phyloP scores from a whole-genome alignment of 352 stramenopile genomes.

The Phytophthora gonapodyides region DNA sequence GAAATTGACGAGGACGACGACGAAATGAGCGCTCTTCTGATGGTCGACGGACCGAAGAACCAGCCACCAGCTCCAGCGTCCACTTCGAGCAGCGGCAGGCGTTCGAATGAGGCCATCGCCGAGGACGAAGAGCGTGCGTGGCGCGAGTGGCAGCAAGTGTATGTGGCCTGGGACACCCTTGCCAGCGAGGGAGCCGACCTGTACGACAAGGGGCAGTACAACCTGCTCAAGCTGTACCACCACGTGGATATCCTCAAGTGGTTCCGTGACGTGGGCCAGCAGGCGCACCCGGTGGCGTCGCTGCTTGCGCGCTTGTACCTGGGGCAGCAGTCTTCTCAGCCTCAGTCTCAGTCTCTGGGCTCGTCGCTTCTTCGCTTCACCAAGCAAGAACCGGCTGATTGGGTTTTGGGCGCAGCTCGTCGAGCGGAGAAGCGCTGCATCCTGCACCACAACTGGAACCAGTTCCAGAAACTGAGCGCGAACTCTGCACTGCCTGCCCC shows the following conservation, averaged over 20 bases:
- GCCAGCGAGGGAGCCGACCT: slow-evolving; percentile 32
- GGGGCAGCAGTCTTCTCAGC: slow-evolving; percentile 19
- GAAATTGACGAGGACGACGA: slow-evolving; percentile 35
- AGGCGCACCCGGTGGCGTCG: slow-evolving; percentile 33
- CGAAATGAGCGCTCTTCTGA: slow-evolving; percentile 40
- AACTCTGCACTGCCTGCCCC: background rate
- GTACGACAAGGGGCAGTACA: slow-evolving; percentile 50
- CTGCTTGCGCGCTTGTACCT: slow-evolving; percentile 44
- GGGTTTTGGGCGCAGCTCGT: slow-evolving; percentile 10
- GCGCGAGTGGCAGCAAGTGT: slow-evolving; percentile 43
- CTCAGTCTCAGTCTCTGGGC: slow-evolving; percentile 12
- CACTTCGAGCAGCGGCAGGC: slow-evolving; percentile 14
- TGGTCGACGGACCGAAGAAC: slow-evolving; percentile 45
- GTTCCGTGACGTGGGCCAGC: slow-evolving; percentile 39
- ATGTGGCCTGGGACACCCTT: slow-evolving; percentile 38
- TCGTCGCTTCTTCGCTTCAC: slow-evolving; percentile 26
- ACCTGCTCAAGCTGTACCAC: slow-evolving; percentile 47
- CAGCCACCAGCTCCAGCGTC: slow-evolving; percentile 26
- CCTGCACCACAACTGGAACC: slow-evolving; percentile 37
- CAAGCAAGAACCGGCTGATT: slow-evolving; percentile 27
- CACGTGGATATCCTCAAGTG: slow-evolving; percentile 47
- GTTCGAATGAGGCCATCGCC: slow-evolving; percentile 20
- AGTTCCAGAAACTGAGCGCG: slow-evolving; percentile 33
- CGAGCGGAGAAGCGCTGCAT: slow-evolving; percentile 37
- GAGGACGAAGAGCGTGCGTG: slow-evolving; percentile 38